Conservation (phyloP, 805 yeast species). For the Cyberlindnera petersonii region DNA sequence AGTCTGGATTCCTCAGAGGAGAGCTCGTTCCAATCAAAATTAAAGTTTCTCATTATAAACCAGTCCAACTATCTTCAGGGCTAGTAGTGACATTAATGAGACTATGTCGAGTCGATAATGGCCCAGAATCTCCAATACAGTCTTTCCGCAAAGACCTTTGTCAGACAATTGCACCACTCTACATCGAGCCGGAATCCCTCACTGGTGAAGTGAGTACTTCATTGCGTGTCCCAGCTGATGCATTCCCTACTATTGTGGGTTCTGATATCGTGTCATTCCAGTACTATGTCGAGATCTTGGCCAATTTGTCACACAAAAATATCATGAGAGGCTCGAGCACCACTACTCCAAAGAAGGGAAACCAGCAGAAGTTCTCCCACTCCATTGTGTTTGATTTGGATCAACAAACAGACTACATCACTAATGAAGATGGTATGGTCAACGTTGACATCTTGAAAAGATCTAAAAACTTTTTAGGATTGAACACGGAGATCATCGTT, state of each 20-base stretch:
- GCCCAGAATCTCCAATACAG: constrained; percentile 46
- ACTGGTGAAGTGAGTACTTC: constrained; percentile 56
- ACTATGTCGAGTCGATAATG: constrained; percentile 65
- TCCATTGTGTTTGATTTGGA: constrained; percentile 26
- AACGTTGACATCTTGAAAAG: constrained; percentile 79
- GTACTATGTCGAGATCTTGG: constrained; percentile 77
- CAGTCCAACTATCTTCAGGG: constrained; percentile 65
- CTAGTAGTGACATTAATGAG: constrained; percentile 76
- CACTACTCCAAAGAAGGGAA: constrained; percentile 26
- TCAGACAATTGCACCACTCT: constrained; percentile 73
- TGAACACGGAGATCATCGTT: constrained; percentile 73
- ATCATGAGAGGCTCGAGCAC: constrained; percentile 23
- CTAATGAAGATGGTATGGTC: constrained; percentile 41
- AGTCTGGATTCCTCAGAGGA: constrained; percentile 73
- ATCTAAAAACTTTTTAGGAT: constrained; percentile 71
- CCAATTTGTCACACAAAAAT: constrained; percentile 69
- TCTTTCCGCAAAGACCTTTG: constrained; percentile 79
- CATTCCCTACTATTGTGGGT: constrained; percentile 78
- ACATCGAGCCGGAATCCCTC: constrained; percentile 64
- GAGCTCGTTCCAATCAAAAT: constrained; percentile 74
- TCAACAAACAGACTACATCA: constrained; percentile 23
- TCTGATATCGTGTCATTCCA: constrained; percentile 73
- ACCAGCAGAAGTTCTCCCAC: constrained; percentile 21
- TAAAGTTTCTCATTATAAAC: constrained; percentile 63
- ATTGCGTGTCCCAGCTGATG: constrained; percentile 74